Conservation (phyloP, 768 basidiomycete genomes). For the Lentinula sp. region DNA sequence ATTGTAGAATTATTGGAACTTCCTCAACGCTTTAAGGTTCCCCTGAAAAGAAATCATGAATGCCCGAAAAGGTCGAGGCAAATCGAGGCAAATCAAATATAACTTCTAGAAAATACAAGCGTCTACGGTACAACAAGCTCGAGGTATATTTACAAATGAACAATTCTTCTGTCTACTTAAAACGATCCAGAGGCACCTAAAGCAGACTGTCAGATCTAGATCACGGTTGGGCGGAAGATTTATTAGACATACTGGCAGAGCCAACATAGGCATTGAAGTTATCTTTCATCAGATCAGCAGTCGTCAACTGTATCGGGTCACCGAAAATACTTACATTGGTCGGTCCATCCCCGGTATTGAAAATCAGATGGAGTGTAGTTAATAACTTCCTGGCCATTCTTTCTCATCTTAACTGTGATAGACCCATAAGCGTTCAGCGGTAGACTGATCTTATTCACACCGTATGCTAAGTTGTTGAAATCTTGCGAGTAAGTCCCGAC, state of each 20-base stretch:
- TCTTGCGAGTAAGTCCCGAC: slow-evolving; percentile 33
- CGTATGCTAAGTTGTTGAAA: slow-evolving; percentile 35
- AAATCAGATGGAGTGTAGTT: slow-evolving; percentile 42
- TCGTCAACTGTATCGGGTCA: not conserved
- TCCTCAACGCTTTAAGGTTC: too few relatives aligned
- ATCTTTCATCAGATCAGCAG: slow-evolving; percentile 29
- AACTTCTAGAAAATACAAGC: not conserved
- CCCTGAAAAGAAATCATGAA: not conserved
- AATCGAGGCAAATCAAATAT: not conserved
- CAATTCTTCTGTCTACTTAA: not conserved
- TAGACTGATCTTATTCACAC: slow-evolving; percentile 58
- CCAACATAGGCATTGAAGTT: slow-evolving; percentile 64
- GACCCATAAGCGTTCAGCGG: slow-evolving; percentile 46
- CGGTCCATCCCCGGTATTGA: slow-evolving; percentile 27
- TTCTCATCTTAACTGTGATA: slow-evolving; percentile 50
- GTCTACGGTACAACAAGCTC: not conserved
- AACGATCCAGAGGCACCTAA: not conserved
- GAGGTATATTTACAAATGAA: not conserved
- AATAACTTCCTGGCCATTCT: slow-evolving; percentile 44
- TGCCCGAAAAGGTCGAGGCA: not conserved
- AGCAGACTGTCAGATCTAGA: not conserved
- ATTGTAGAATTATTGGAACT: not conserved
- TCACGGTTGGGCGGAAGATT: not conserved
- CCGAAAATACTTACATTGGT: slow-evolving; percentile 21
- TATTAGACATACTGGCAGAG: slow-evolving; percentile 30